A percentile compares a stretch with the other conserved stretches of the same genome.
Evolutionary conservation across 257 asterid species (phyloP).

Genomic region (Solanum pimpinellifolium): DNA sequence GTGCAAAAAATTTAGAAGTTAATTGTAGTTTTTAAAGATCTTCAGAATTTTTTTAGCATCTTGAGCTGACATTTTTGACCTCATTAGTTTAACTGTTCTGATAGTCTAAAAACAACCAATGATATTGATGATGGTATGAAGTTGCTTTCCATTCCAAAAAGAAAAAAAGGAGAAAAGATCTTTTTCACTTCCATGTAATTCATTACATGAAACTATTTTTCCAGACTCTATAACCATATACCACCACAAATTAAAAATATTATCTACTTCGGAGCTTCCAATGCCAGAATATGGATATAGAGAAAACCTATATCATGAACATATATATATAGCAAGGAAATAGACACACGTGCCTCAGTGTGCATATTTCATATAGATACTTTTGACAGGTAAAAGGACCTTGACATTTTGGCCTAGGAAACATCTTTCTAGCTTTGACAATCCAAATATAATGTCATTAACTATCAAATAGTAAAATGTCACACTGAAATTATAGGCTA

Average conservation of each 20-base stretch:
- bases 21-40: background rate
- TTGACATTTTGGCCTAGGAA: background rate
- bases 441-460: background rate
- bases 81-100: background rate
- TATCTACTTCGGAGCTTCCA: background rate
- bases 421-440: background rate
- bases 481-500: background rate
- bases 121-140: background rate
- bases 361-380: background rate
- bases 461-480: background rate
- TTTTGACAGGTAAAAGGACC: background rate
- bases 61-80: background rate
- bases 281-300: background rate
- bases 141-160: background rate
- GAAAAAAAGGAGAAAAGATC: background rate
- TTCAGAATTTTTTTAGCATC: background rate
- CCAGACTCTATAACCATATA: background rate
- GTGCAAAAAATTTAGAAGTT: background rate
- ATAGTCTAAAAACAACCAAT: background rate
- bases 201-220: background rate
- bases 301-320: background rate
- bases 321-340: background rate
- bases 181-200: background rate
- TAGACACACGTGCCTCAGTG: background rate
- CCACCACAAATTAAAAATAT: background rate